Percentiles rank a stretch among this genome's conserved stretches.
These are phyloP conservation scores for Colletotrichum aenigma DNA, from an alignment of 2,329 filamentous ascomycete genomes.

Conservation along the genomic window DNA sequence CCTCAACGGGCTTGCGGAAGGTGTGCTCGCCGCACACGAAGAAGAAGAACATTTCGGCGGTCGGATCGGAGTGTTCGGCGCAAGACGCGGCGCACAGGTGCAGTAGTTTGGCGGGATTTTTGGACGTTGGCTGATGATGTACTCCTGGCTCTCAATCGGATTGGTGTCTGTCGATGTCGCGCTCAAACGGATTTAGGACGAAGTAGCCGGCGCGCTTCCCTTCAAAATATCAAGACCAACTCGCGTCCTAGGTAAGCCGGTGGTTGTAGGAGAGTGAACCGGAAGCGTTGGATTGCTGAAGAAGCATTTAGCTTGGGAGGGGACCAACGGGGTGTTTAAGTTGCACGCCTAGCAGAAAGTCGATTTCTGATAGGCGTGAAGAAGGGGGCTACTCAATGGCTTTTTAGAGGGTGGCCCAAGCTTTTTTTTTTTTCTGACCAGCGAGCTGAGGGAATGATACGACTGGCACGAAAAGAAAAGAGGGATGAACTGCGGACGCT, in stretches of 20 bases:
- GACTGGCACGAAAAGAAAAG: neutral
- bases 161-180: neutral
- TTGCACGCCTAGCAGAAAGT: neutral
- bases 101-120: neutral
- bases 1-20: conserved; percentile 62
- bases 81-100: conserved; percentile 1
- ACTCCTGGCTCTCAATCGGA: neutral
- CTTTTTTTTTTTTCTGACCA: neutral
- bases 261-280: neutral
- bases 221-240: accelerated
- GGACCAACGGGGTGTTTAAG: neutral
- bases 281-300: neutral
- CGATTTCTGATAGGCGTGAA: neutral
- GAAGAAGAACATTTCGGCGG: conserved; percentile 60
- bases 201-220: neutral
- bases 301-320: neutral
- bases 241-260: neutral
- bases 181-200: neutral
- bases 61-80: neutral
- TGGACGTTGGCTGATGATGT: neutral
- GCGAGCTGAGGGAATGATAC: neutral
- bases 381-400: neutral
- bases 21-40: conserved; percentile 67
- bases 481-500: conserved; percentile 7
- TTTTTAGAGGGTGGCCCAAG: conserved; percentile 10